Evolutionary conservation across 495 filamentous ascomycete genomes (phyloP).

Genomic region (Cairneyella variabilis): DNA sequence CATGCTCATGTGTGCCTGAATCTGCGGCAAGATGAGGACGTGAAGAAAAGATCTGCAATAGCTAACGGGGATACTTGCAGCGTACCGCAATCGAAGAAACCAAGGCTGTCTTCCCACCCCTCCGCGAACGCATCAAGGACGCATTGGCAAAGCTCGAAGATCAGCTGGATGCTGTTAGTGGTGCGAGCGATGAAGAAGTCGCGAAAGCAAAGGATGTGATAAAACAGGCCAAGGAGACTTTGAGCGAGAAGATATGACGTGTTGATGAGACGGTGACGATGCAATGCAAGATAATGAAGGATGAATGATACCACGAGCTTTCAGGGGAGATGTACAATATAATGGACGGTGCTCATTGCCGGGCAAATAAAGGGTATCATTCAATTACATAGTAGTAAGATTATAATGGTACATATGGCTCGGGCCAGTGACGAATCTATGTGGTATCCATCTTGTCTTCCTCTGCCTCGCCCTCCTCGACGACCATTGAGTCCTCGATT

Average conservation of each 20-base stretch:
- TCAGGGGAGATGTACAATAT: constrained; percentile 2
- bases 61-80: constrained; percentile 38
- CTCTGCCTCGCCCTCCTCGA: constrained; percentile 18
- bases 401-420: constrained; percentile 19
- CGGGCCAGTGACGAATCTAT: constrained; percentile 4
- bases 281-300: constrained; percentile 6
- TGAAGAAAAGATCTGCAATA: background rate
- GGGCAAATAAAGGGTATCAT: constrained; percentile 29
- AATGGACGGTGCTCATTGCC: constrained; percentile 2
- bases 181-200: constrained; percentile 57
- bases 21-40: background rate
- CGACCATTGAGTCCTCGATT: constrained; percentile 9
- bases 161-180: constrained; percentile 47
- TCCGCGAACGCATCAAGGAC: constrained; percentile 61
- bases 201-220: constrained; percentile 50
- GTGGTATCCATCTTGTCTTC: constrained; percentile 71
- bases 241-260: constrained; percentile 9
- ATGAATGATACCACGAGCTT: constrained; percentile 25
- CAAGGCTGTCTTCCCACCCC: constrained; percentile 65
- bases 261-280: constrained; percentile 12
- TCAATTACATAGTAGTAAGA: constrained; percentile 13
- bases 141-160: constrained; percentile 67
- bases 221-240: constrained; percentile 28
- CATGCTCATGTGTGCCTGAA: no score
- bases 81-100: constrained; percentile 76